Evolutionary conservation across 2,329 filamentous ascomycete species (phyloP).

Genomic region (Coniella lustricola): DNA sequence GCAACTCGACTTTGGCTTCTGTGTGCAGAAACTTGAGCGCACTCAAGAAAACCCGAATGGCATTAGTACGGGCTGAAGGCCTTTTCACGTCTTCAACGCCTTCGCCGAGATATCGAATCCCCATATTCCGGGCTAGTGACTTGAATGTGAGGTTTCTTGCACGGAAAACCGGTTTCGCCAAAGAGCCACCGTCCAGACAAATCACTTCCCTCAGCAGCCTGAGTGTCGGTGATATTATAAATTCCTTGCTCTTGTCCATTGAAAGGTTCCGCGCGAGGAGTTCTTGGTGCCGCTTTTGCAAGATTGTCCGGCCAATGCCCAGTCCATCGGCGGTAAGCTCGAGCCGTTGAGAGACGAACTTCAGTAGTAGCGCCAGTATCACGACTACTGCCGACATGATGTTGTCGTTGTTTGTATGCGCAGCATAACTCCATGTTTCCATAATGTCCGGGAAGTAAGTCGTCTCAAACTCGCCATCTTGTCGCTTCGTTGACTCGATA

Average conservation of each 20-base stretch:
- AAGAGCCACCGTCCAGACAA: conserved; percentile 74
- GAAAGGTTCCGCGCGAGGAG: conserved; percentile 73
- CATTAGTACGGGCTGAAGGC: conserved; percentile 76
- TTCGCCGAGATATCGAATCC: conserved; percentile 55
- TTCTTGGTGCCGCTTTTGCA: conserved; percentile 75
- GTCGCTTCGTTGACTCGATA: conserved; percentile 49
- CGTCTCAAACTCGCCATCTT: conserved; percentile 48
- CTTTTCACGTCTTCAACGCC: conserved; percentile 57
- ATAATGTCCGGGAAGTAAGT: conserved; percentile 72
- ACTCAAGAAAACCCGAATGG: conserved; percentile 72
- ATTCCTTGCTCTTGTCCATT: conserved; percentile 74
- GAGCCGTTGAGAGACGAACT: conserved; percentile 65
- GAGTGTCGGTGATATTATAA: conserved; percentile 81
- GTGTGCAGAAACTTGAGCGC: conserved; percentile 72
- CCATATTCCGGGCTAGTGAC: conserved; percentile 72
- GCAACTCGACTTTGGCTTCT: conserved; percentile 71
- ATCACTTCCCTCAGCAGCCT: conserved; percentile 81
- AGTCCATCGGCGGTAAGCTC: conserved; percentile 70
- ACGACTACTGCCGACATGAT: conserved; percentile 76
- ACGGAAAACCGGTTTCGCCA: conserved; percentile 71
- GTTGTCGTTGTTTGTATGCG: conserved; percentile 70
- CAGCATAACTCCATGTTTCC: conserved; percentile 81
- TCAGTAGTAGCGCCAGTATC: conserved; percentile 73
- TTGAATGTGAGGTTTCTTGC: conserved; percentile 73
- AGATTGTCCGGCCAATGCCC: conserved; percentile 70